Evolutionary conservation across 768 basidiomycete genomes (phyloP), one percentile per base, ranked within the genome.

Genomic region (Thelephora ganbajun): DNA sequence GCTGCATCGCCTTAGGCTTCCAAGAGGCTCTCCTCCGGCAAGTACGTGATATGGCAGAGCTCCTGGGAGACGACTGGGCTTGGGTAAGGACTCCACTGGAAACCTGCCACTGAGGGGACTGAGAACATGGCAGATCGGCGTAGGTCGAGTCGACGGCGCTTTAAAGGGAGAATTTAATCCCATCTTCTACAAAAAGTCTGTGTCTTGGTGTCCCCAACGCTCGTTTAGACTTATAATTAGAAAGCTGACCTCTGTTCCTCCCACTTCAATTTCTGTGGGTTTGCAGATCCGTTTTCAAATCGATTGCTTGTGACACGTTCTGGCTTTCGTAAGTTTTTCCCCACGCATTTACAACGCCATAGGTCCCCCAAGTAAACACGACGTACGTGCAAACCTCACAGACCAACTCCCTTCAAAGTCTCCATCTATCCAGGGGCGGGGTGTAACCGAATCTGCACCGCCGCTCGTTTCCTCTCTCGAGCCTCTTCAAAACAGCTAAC

Each of bases 131-230:
- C 35, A 75, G 71, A 68, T 79, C 18, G 79, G 78, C 1, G 76
- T 79, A 0, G 80, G 79, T 0, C 64, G 80, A n/a, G 71, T 78
- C 47, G 75, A 82, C 53, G 79, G 79, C 2, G 59, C 59, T 6
- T 49, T 62, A 13, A 68, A 65, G 1, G 79, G 80, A 30, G 80
- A 82, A 57, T 80, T 76, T 57, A 69, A 69, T 53, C 76, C 79
- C 0, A 72, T 81, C 50, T 81, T 79, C 57, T 82, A 68, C 63
- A 71, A 74, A 50, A 70, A 63, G 69, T 69, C 44, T 13, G 20
- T 22, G 44, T 11, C 11, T 19, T 5, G 22, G 39, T 14, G 9
- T 14, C 14, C 39, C 12, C 14, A 22, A 41, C 39, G 9, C 14
- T 7, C 4, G 22, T 6, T 14, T 30, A 9, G 26, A 14, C 16